Percentiles rank a stretch among this genome's conserved stretches.
These are phyloP conservation scores for Mycena rebaudengoi DNA, from an alignment of 768 basidiomycete species.

Conservation along the genomic window DNA sequence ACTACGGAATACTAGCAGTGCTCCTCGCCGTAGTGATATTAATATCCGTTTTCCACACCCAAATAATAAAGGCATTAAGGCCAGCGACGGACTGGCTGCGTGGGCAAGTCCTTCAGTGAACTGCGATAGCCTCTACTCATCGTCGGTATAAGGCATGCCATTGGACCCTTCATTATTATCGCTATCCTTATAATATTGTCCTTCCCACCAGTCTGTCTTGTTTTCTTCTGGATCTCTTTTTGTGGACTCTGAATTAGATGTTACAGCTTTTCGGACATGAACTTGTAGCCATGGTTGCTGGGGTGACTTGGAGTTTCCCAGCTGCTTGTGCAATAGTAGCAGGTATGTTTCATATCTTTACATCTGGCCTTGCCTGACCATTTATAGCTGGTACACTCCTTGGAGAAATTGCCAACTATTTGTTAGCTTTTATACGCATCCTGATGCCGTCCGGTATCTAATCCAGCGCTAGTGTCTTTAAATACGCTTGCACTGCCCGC, in stretches of 20 bases:
- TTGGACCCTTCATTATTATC: slow-evolving; percentile 2
- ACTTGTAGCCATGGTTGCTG: slow-evolving; percentile 86
- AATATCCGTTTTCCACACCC: slow-evolving; percentile 51
- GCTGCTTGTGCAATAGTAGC: slow-evolving; percentile 8
- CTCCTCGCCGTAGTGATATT: slow-evolving; percentile 44
- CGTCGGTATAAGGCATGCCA: not conserved
- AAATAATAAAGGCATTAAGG: slow-evolving; percentile 58
- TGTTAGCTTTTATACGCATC: slow-evolving; percentile 32
- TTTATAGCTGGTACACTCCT: slow-evolving; percentile 72
- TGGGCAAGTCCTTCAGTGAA: not conserved
- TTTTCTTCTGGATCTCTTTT: not conserved
- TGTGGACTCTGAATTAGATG: not conserved
- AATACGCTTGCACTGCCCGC: slow-evolving; percentile 75
- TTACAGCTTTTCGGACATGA: slow-evolving; percentile 88
- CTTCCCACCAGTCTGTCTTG: slow-evolving; percentile 13
- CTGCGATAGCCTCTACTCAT: not conserved
- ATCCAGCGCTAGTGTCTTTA: slow-evolving; percentile 62
- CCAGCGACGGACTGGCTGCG: slow-evolving; percentile 60
- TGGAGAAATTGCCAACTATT: slow-evolving; percentile 88
- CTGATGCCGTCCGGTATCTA: not conserved
- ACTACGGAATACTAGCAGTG: slow-evolving; percentile 39
- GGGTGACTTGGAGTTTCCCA: slow-evolving; percentile 64
- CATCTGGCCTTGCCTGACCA: slow-evolving; percentile 64
- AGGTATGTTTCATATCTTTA: slow-evolving; percentile 70
- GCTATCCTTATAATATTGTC: slow-evolving; percentile 6